phyloP scores from a whole-genome alignment of 2,329 filamentous ascomycete genomes.

The Fusarium brachygibbosum region DNA sequence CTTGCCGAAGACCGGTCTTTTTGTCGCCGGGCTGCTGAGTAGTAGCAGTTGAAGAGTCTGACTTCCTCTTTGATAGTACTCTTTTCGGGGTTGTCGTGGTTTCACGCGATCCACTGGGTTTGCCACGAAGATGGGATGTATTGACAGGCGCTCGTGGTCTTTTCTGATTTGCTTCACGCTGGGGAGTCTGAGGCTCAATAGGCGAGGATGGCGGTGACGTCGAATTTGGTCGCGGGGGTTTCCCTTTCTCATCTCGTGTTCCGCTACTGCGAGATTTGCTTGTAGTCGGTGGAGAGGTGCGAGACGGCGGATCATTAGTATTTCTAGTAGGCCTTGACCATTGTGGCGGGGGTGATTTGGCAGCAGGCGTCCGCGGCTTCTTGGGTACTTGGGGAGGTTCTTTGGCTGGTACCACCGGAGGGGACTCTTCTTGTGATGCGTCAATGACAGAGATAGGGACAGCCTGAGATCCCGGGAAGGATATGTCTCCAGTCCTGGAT shows the following conservation, averaged over 20 bases:
- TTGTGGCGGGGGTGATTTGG: slow-evolving; percentile 30
- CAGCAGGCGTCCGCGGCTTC: slow-evolving; percentile 13
- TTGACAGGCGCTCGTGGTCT: slow-evolving; percentile 39
- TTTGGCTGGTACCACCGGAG: slow-evolving; percentile 14
- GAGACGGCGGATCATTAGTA: slow-evolving; percentile 17
- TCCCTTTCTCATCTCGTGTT: slow-evolving; percentile 28
- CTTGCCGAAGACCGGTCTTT: slow-evolving; percentile 63
- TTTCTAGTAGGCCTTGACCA: slow-evolving; percentile 23
- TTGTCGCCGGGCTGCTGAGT: slow-evolving; percentile 56
- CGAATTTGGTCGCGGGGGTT: slow-evolving; percentile 18
- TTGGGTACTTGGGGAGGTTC: slow-evolving; percentile 30
- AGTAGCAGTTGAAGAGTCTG: slow-evolving; percentile 23
- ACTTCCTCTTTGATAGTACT: slow-evolving; percentile 44
- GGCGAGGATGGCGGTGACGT: slow-evolving; percentile 29
- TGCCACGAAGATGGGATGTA: slow-evolving; percentile 48
- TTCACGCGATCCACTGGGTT: slow-evolving; percentile 44
- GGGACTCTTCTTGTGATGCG: slow-evolving; percentile 43
- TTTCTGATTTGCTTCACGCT: slow-evolving; percentile 47
- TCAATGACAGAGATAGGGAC: slow-evolving; percentile 48
- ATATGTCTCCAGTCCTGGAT: slow-evolving; percentile 62
- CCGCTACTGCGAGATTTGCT: slow-evolving; percentile 10
- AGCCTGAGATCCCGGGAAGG: slow-evolving; percentile 54
- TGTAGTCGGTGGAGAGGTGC: slow-evolving; percentile 9
- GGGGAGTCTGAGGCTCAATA: slow-evolving; percentile 19
- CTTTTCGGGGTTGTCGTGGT: slow-evolving; percentile 17